Conservation (phyloP, 345 rosid genomes). For the Acer yangbiense region DNA sequence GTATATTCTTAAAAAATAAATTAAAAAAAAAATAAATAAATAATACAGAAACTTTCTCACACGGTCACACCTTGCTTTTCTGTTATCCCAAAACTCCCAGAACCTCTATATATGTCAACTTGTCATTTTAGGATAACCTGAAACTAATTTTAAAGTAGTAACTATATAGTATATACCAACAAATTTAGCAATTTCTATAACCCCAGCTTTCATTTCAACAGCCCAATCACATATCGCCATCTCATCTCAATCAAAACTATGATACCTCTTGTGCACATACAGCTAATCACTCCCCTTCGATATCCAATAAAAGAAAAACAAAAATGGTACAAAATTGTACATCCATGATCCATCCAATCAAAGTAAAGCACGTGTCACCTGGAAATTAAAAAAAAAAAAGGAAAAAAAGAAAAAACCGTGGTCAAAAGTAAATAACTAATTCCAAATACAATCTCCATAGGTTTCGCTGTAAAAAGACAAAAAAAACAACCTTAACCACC, state of each 20-base stretch:
- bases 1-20: no score
- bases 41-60: no score
- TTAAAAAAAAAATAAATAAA: no score
- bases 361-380: neutral
- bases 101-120: no score
- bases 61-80: no score
- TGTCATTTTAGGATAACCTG: no score
- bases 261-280: neutral
- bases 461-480: constrained; percentile 8
- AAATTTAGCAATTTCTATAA: no score
- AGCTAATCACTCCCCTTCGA: neutral
- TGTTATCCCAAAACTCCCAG: no score
- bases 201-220: neutral
- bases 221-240: neutral
- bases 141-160: no score
- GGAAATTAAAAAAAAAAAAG: neutral
- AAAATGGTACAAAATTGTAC: no score
- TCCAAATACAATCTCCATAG: constrained; percentile 3
- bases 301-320: neutral
- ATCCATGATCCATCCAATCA: neutral
- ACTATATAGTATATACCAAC: no score
- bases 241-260: neutral
- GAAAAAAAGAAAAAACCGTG: neutral
- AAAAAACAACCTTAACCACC: neutral
- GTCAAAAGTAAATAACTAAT: neutral